Conservation (phyloP, 495 filamentous ascomycete genomes). For the Choiromyces venosus region DNA sequence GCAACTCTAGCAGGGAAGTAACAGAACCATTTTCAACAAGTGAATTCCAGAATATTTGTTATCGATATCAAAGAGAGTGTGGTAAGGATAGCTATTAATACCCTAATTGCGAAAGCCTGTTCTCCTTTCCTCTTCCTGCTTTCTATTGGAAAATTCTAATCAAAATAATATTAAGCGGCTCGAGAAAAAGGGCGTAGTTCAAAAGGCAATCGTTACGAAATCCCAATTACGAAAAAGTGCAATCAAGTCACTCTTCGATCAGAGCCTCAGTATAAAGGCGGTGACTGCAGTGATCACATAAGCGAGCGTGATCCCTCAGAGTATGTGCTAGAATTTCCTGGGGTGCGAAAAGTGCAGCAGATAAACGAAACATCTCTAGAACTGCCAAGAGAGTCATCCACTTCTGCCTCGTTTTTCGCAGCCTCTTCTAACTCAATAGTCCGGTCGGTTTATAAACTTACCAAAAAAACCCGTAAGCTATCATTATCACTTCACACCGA, state of each 20-base stretch:
- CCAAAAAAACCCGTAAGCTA: neutral
- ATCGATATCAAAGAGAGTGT: neutral
- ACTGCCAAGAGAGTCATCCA: neutral
- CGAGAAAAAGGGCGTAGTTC: neutral
- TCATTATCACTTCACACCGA: neutral
- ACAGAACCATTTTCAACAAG: neutral
- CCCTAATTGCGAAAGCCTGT: neutral
- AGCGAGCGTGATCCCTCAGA: slow-evolving; percentile 1
- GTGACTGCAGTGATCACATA: neutral
- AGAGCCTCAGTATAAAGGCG: neutral
- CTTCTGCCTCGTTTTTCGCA: slow-evolving; percentile 14
- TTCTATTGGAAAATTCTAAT: neutral
- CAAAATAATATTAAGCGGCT: neutral
- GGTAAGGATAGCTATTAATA: neutral
- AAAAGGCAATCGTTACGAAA: neutral
- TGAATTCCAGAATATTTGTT: neutral
- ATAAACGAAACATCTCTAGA: slow-evolving; percentile 26
- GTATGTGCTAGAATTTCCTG: slow-evolving; percentile 31
- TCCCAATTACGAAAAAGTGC: neutral
- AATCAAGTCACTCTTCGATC: neutral
- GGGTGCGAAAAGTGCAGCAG: slow-evolving; percentile 26
- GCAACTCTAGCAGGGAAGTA: neutral
- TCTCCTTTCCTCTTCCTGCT: neutral
- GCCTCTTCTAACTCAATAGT: neutral
- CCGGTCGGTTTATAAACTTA: neutral